Conservation (phyloP, 352 stramenopile species). For the Globisporangium carolinianum region DNA sequence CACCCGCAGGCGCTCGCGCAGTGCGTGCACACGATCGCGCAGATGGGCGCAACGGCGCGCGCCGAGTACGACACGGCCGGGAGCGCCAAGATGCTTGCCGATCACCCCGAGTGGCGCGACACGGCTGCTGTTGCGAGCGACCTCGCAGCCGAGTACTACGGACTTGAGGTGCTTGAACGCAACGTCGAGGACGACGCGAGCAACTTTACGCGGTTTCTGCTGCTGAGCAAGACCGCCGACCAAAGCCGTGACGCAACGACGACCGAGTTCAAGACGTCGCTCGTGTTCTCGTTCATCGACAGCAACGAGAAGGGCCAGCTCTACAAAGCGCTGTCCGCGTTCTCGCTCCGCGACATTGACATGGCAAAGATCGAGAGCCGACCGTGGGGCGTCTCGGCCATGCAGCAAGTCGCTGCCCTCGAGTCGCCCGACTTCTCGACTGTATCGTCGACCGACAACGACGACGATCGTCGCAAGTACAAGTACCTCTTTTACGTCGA, state of each 20-base stretch:
- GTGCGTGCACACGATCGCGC: slow-evolving; percentile 92
- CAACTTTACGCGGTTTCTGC: slow-evolving; percentile 95
- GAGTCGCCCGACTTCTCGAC: slow-evolving; percentile 27
- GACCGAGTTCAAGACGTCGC: slow-evolving; percentile 61
- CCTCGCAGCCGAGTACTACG: slow-evolving; percentile 92
- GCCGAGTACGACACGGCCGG: slow-evolving; percentile 96
- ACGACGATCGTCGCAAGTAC: slow-evolving; percentile 42
- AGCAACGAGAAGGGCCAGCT: slow-evolving; percentile 51
- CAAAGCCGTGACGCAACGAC: slow-evolving; percentile 20
- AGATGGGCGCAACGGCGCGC: slow-evolving; percentile 68
- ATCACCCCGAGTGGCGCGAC: slow-evolving; percentile 68
- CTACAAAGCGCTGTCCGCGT: slow-evolving; percentile 53
- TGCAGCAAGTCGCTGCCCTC: slow-evolving; percentile 33
- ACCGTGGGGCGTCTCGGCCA: slow-evolving; percentile 48
- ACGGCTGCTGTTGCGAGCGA: slow-evolving; percentile 93
- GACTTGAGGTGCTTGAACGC: slow-evolving; percentile 83
- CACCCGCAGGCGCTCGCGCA: slow-evolving; percentile 96
- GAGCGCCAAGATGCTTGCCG: slow-evolving; percentile 95
- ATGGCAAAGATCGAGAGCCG: slow-evolving; percentile 73
- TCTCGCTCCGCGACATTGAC: slow-evolving; percentile 57
- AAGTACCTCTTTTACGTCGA: slow-evolving; percentile 81
- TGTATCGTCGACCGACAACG: slow-evolving; percentile 14
- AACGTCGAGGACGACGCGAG: slow-evolving; percentile 85
- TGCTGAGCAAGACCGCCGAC: slow-evolving; percentile 69
- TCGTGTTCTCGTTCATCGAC: slow-evolving; percentile 71